Percentiles rank a stretch among this genome's conserved stretches.
Conservation (phyloP, 352 stramenopile species). For the Elongisporangium senticosum region DNA sequence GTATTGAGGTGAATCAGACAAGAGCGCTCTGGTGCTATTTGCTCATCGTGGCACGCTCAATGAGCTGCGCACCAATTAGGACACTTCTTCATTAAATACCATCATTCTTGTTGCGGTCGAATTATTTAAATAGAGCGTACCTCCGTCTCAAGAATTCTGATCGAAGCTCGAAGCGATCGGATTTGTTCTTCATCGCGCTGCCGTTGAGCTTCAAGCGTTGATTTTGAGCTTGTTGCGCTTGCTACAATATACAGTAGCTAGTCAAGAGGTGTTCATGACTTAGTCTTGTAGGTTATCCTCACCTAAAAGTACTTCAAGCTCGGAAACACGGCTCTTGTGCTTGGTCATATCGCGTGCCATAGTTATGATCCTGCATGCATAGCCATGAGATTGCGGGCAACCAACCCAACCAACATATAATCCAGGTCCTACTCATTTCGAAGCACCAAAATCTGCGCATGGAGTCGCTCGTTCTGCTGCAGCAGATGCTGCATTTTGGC, state of each 20-base stretch:
- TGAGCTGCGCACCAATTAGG: not conserved
- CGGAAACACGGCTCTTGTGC: constrained; percentile 6
- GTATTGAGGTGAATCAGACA: not conserved
- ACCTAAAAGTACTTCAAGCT: constrained; percentile 17
- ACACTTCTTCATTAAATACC: not conserved
- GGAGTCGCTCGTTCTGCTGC: constrained; percentile 22
- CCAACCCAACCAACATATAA: not conserved
- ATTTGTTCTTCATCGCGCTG: constrained; percentile 19
- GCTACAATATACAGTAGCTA: not conserved
- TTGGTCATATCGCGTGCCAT: constrained; percentile 1
- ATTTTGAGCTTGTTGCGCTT: not conserved
- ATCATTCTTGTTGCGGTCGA: not conserved
- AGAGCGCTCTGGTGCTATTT: not conserved
- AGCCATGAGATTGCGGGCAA: not conserved
- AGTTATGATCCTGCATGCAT: constrained; percentile 3
- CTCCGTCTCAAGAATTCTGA: constrained; percentile 20
- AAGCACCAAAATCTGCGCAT: constrained; percentile 8
- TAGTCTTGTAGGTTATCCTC: not conserved
- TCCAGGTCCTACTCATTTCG: constrained; percentile 13
- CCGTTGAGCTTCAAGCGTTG: constrained; percentile 1
- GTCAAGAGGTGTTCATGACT: not conserved
- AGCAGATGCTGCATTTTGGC: constrained; percentile 8
- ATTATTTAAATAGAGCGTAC: constrained; percentile 1
- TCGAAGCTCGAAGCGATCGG: constrained; percentile 17
- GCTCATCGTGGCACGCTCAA: not conserved